Evolutionary conservation across 805 yeast genomes (phyloP), one percentile per base, ranked within the genome.

Genomic region (Saturnispora bothae): DNA sequence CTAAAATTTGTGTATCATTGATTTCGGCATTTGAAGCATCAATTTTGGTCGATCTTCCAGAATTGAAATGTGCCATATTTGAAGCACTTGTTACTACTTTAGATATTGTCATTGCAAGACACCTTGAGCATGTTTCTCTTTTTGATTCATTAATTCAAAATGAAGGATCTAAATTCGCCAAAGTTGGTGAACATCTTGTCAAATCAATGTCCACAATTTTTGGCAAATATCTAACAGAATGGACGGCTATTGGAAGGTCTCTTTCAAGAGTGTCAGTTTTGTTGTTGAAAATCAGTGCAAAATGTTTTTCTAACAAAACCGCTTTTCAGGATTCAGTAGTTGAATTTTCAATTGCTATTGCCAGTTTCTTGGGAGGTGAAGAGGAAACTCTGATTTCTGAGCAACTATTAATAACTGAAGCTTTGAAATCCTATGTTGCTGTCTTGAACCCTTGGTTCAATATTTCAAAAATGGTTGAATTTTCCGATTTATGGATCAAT

Each of bases 161-260:
- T 23, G 50, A 57, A 15, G 43, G 48, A 22, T 42, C 46, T 6
- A 50, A 57, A 8, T 53, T 71, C 4, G 75, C 83, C 4, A 49
- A 52, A 2, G 60, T 76, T 42, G 85, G 85, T 5, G 55, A 68
- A 20, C 64, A 64, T 38, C 50, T 79, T 32, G 49, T 78, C 28
- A 51, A 60, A 17, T 60, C 66, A 44, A 62, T 75, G 51, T 57
- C 73, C 3, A 60, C 57, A 9, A 59, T 69, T 33, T 73, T 76
- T 46, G 50, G 61, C 10, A 63, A 65, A 27, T 76, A 76, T 13
- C 65, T 63, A 29, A 56, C 64, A 3, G 71, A 66, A 34, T 78
- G 86, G 85, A 73, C 64, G 52, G 65, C 74, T 27, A 63, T 72
- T 33, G 77, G 83, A 4, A 65, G 84, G 50, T 72, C 83, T 0